Conservation (phyloP, 2,329 filamentous ascomycete genomes). For the Apiospora rasikravindrae region DNA sequence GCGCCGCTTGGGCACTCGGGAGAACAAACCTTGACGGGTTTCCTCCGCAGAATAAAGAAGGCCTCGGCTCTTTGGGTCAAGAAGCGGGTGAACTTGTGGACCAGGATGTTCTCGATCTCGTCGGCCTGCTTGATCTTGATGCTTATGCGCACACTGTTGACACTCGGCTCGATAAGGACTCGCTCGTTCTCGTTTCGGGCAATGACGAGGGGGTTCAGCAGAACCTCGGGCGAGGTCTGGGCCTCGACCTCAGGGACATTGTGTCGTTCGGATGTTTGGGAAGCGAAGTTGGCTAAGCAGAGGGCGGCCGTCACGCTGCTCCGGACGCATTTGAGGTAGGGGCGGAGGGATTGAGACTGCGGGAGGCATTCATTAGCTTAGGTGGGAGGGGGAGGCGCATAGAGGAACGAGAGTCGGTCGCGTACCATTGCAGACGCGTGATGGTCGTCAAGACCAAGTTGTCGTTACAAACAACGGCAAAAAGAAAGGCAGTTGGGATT, state of each 20-base stretch:
- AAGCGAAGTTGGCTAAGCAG: conserved; percentile 95
- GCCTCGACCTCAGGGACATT: conserved; percentile 99
- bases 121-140: conserved; percentile 99
- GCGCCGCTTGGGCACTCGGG: neutral
- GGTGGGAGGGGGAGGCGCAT: neutral
- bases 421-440: conserved; percentile 15
- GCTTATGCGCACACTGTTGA: conserved; percentile 96
- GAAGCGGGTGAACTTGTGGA: conserved; percentile 98
- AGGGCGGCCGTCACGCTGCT: conserved; percentile 93
- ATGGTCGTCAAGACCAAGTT: conserved; percentile 19
- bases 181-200: conserved; percentile 97
- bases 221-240: conserved; percentile 87
- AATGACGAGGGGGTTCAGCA: conserved; percentile 88
- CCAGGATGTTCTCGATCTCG: conserved; percentile 96
- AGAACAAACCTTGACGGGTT: conserved; percentile 81
- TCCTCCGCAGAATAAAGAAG: conserved; percentile 94
- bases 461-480: conserved; percentile 11
- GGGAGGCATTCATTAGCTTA: conserved; percentile 1
- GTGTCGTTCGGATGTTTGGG: conserved; percentile 93
- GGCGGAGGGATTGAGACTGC: conserved; percentile 93
- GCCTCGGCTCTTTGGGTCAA: conserved; percentile 94
- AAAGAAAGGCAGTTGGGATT: neutral
- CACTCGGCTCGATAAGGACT: conserved; percentile 92
- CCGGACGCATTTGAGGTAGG: conserved; percentile 95
- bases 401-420: neutral